Conservation (phyloP, 164 flowering plant species). For the Euptelea pleiosperma region DNA sequence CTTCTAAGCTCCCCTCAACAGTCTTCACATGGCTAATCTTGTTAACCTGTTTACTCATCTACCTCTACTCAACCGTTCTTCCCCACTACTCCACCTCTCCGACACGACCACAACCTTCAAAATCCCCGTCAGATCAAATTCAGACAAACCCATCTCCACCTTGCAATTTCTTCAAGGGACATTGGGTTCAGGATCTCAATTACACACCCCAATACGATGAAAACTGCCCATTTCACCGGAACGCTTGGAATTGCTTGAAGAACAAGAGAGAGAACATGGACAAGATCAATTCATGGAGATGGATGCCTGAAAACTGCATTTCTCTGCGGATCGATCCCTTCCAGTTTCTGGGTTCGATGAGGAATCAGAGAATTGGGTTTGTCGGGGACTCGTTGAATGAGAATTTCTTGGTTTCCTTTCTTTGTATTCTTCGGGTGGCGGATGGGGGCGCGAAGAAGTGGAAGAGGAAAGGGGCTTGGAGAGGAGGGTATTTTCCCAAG, state of each 20-base stretch:
- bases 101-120: conserved; percentile 9
- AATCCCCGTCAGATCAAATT: conserved; percentile 3
- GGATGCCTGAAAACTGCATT: conserved; percentile 66
- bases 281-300: conserved; percentile 76
- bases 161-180: conserved; percentile 69
- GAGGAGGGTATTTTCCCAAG: conserved; percentile 84
- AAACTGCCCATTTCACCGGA: conserved; percentile 81
- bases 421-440: conserved; percentile 64
- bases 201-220: conserved; percentile 55
- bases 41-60: conserved; percentile 38
- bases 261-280: conserved; percentile 78
- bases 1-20: conserved; percentile 31
- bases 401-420: conserved; percentile 71
- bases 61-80: conserved; percentile 50
- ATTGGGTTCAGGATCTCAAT: conserved; percentile 50
- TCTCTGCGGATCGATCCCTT: conserved; percentile 52
- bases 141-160: conserved; percentile 10
- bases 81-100: conserved; percentile 27
- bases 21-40: conserved; percentile 43
- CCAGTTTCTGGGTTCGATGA: conserved; percentile 56
- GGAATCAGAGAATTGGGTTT: conserved; percentile 71
- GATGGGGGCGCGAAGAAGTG: conserved; percentile 77
- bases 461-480: conserved; percentile 97
- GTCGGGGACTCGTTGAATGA: conserved; percentile 95
- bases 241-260: conserved; percentile 86